A percentile compares a stretch with the other conserved stretches of the same genome.
Conservation (phyloP, 2,329 filamentous ascomycete species). For the Stenocarpella maydis region DNA sequence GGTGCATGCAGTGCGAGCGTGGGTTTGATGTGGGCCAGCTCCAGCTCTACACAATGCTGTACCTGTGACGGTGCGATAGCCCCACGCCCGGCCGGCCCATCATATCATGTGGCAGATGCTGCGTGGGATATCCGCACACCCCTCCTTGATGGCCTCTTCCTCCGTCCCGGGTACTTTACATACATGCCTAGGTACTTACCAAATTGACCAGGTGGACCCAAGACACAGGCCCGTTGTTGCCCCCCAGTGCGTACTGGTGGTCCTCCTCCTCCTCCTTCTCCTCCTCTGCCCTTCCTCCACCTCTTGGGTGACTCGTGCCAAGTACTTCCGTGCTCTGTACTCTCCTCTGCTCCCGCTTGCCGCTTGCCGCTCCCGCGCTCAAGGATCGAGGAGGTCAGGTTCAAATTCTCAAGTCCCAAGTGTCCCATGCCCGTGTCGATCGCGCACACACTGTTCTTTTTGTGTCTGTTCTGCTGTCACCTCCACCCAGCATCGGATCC, state of each 20-base stretch:
- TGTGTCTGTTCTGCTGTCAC: constrained; percentile 21
- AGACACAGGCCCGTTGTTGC: too few species aligned
- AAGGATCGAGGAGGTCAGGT: constrained; percentile 8
- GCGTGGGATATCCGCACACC: background rate
- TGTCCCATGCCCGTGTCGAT: constrained; percentile 2
- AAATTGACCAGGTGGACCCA: background rate
- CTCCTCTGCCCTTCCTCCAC: too few species aligned
- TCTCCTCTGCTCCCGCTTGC: constrained; percentile 16
- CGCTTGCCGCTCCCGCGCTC: constrained; percentile 13
- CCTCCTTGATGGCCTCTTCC: constrained; percentile 3
- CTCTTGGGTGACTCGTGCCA: too few species aligned
- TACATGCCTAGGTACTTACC: too few species aligned
- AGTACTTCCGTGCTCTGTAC: too few species aligned
- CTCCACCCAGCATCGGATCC: background rate
- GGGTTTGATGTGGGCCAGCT: too few species aligned
- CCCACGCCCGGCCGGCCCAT: background rate
- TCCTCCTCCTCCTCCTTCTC: too few species aligned
- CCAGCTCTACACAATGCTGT: too few species aligned
- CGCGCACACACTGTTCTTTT: constrained; percentile 21
- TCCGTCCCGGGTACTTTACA: background rate
- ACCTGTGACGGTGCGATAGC: background rate
- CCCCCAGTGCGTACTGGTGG: too few species aligned
- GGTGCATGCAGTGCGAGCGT: too few species aligned
- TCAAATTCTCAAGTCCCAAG: background rate
- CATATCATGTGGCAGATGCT: background rate